Evolutionary conservation across 2,329 filamentous ascomycete species (phyloP), one percentile per base, ranked within the genome.

Genomic region (Verticillium tricorpus): DNA sequence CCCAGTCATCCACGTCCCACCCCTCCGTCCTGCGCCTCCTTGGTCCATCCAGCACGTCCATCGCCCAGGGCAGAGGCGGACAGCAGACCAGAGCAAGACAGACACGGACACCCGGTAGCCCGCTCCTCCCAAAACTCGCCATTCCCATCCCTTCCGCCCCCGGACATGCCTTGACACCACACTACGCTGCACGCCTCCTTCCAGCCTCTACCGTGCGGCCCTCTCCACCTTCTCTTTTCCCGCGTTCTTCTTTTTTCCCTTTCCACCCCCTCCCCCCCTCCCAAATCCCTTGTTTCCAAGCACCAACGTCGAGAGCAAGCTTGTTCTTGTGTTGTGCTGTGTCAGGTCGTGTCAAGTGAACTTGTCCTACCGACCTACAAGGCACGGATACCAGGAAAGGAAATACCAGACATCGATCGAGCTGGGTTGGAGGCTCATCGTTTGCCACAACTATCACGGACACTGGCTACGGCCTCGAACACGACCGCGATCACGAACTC

Each of bases 181-280:
- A 50, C 45, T 50, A 50, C 19, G 45, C 45, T 50, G 45, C 45
- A 50, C n/a, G 45, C 45, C 45, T 50, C 45, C n/a, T 50, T 50
- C 45, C 45, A 50, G 45, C 45, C 45, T 50, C 45, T 50, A 50
- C 45, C 19, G 45, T 50, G 45, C 45, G 19, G 45, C 45, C 45
- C 37, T 58, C 57, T 58, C 57, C 57, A 58, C 57, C 57, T 40
- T 58, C 57, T 39, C 57, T 58, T 50, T 58, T 58, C 34, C 57
- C 45, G 39, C 28, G 57, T 50, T 25, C 57, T 58, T 58, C 57
- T 40, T 58, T 58, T 45, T 50, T 58, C 39, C 39, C 37, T 45
- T 58, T 58, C 39, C 55, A 35, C 55, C 34, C 55, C 25, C 45
- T 50, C 45, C 45, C 37, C 37, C 37, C 37, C 15, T n/a, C n/a